Evolutionary conservation across 352 stramenopile genomes (phyloP), one percentile per base, ranked within the genome.

Genomic region (Globisporangium cylindrosporum): DNA sequence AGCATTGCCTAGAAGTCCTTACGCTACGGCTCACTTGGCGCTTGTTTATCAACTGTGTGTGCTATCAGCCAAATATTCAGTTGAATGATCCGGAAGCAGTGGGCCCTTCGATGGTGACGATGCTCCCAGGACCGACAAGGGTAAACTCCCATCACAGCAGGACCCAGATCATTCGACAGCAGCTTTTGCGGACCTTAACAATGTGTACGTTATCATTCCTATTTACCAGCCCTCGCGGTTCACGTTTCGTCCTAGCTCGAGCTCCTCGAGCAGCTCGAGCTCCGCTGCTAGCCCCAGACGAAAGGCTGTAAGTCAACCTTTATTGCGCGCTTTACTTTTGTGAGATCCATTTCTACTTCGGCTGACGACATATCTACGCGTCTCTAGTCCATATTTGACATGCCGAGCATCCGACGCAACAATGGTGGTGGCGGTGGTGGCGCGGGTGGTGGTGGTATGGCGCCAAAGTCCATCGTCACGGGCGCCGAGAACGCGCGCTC

Each of bases 311-410:
- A 22, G 61, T 5, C 51, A 14, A 34, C 1, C 36, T 43, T 55
- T 29, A 27, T 20, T 55, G 15, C 12, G 48, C n/a, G 20, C 48
- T 55, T 55, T 38, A 38, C 32, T 38, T 38, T 38, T 24, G 46
- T 54, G 46, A 25, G 48, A 29, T 22, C 24, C 48, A 24, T 58
- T 15, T 18, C 20, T 18, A 54, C 46, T 24, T n/a, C 20, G 7
- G 27, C 38, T 32, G 29, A 32, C 8, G 9, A 24, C n/a, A 15
- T 25, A 6, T 25, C 24, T 32, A 22, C 24, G 15, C 56, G 38
- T 32, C 22, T 64, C 8, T 54, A 80, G 74, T 71, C 72, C 12
- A 74, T 75, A 22, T 81, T 81, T 51, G 51, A 81, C 24, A 63
- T 81, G 60, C 70, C 72, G 6, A 66, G 55, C 15, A 48, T 73